Evolutionary conservation across 306 rosid species (phyloP).

Genomic region (Styphnolobium japonicum): DNA sequence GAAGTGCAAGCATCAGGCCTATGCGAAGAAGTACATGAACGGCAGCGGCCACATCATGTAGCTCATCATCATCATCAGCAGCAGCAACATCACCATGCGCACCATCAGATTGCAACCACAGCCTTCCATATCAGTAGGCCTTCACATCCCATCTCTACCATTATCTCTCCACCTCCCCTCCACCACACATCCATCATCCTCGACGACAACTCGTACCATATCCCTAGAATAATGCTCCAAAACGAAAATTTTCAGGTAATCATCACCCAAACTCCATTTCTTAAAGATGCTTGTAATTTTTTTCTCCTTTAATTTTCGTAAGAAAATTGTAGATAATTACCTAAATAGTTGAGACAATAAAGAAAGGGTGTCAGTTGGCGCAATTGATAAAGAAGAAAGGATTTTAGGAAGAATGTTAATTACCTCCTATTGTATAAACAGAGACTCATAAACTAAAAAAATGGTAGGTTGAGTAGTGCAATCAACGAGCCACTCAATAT

Average conservation of each 20-base stretch:
- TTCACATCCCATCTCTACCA: slow-evolving; percentile 65
- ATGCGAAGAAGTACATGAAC: slow-evolving; percentile 53
- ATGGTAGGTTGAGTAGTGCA: neutral
- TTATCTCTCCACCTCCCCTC: slow-evolving; percentile 74
- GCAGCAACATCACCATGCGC: slow-evolving; percentile 40
- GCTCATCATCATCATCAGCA: slow-evolving; percentile 47
- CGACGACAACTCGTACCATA: slow-evolving; percentile 71
- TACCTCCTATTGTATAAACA: neutral
- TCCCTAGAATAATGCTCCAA: slow-evolving; percentile 71
- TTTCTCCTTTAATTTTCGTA: neutral
- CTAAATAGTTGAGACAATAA: neutral
- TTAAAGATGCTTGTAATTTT: neutral
- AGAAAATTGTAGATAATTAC: neutral
- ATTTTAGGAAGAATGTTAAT: neutral
- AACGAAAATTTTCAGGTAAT: slow-evolving; percentile 75
- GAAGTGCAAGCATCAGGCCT: slow-evolving; percentile 50
- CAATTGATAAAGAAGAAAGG: slow-evolving; percentile 4
- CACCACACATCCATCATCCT: slow-evolving; percentile 76
- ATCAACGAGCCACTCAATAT: neutral
- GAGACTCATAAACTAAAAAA: neutral
- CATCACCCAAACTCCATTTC: neutral
- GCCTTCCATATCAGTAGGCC: slow-evolving; percentile 71
- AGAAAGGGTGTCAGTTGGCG: neutral
- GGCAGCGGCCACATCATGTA: slow-evolving; percentile 30
- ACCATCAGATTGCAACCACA: slow-evolving; percentile 52